Percentiles rank a stretch among this genome's conserved stretches.
Conservation (phyloP, 805 yeast species). For the Nakazawaea wyomingensis region DNA sequence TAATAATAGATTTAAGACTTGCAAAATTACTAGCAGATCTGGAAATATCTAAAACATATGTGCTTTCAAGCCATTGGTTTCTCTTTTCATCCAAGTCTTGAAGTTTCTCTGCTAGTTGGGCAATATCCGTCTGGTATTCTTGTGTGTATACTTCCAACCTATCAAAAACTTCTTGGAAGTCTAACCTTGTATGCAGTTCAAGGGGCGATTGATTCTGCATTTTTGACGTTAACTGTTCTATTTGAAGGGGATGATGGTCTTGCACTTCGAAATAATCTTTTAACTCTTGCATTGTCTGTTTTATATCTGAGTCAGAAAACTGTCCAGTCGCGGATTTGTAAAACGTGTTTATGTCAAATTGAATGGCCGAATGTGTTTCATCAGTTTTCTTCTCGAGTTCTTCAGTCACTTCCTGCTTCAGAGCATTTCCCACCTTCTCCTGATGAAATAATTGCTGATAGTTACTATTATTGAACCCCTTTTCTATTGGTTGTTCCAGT, state of each 20-base stretch:
- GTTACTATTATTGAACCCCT: too few species aligned
- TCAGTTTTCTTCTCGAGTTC: too few species aligned
- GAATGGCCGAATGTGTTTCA: neutral
- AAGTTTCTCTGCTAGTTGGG: neutral
- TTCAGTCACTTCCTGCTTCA: too few species aligned
- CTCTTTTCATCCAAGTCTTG: slow-evolving; percentile 5
- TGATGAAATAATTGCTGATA: neutral
- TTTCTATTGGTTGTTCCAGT: neutral
- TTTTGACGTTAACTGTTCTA: neutral
- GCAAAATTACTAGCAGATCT: slow-evolving; percentile 1
- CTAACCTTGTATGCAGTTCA: neutral
- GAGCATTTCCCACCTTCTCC: too few species aligned
- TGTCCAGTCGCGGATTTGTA: neutral
- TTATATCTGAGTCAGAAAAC: neutral
- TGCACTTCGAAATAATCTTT: neutral
- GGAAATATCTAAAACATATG: slow-evolving; percentile 2
- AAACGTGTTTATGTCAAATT: neutral
- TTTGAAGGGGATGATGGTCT: neutral
- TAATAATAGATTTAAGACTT: neutral
- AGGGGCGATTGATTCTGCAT: neutral
- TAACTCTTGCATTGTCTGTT: neutral
- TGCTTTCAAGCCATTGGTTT: slow-evolving; percentile 7
- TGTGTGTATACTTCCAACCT: neutral
- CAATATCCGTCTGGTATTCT: neutral
- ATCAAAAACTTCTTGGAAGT: neutral